Conservation (phyloP, 352 stramenopile genomes). For the Thalassiosira exigua region DNA sequence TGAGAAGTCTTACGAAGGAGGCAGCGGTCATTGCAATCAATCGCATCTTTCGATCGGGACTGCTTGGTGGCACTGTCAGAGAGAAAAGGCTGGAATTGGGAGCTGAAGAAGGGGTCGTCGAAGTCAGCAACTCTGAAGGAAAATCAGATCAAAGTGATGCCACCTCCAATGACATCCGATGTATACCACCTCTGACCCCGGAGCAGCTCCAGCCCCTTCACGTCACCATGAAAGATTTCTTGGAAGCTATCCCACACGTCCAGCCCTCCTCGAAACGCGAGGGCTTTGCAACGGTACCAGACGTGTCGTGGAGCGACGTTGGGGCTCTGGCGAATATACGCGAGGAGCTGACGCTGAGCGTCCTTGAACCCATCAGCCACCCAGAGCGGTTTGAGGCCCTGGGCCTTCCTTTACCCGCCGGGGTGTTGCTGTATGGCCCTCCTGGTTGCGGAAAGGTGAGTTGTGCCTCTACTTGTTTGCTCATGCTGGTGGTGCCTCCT, state of each 20-base stretch:
- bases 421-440: conserved; percentile 97
- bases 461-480: background rate
- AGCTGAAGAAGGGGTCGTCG: background rate
- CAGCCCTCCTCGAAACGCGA: conserved; percentile 98
- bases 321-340: conserved; percentile 88
- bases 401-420: conserved; percentile 95
- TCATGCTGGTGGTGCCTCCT: background rate
- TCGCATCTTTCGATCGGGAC: conserved; percentile 90
- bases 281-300: conserved; percentile 97
- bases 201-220: conserved; percentile 91
- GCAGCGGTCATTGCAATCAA: conserved; percentile 97
- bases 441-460: conserved; percentile 92
- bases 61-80: conserved; percentile 11
- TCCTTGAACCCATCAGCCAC: conserved; percentile 97
- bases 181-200: conserved; percentile 86
- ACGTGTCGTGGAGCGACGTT: conserved; percentile 98
- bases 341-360: conserved; percentile 95
- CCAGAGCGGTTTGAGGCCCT: conserved; percentile 93
- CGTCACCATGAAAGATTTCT: conserved; percentile 97
- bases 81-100: conserved; percentile 15
- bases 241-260: conserved; percentile 94
- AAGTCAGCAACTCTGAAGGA: conserved; percentile 2
- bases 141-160: background rate
- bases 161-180: conserved; percentile 52
- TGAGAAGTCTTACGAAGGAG: conserved; percentile 97